Base-by-base conservation (phyloP, 257 asterid genomes). In the Rauvolfia tetraphylla region DNA sequence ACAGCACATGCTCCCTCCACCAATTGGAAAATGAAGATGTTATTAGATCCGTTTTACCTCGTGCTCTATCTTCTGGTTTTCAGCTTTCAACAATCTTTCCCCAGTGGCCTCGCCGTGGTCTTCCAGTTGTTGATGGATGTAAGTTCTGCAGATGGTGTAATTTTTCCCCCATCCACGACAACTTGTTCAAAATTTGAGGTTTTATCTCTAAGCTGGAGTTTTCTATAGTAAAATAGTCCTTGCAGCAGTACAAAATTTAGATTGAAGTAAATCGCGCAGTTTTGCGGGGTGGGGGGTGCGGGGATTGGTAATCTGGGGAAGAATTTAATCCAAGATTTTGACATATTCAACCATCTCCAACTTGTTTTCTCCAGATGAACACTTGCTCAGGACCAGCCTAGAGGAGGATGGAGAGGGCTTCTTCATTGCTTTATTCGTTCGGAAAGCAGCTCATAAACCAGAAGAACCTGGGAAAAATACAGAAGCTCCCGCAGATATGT, bases 1-100 rank as follows among this genome's bases (percentile, higher is more conserved):
- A 95, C 89, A 95, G 98, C 87, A 95, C 97, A 11, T 95, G 99
- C 79, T 95, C 99, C 31, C 65, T 93, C 48, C 89, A 91, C 86
- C 97, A 89, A 82, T 84, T 81, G 18, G 98, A 95, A 82, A 91
- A 95, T 75, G 99, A 91, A 89, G 98, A 93, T 56, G 96, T 95
- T 6, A 81, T 95, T 76, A 79, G 68, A 57, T 93, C 91, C 18
- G 90, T 93, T 78, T 72, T 89, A 78, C 89, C 88, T 71, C 80
- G 90, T 51, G 99, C 99, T 73, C 78, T 89, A 44, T 84, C 98
- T 66, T 84, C 31, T 74, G 97, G 92, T 75, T 95, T 95, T 82
- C 84, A 87, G 58, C 89, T 95, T 34, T 89, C 80, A 42, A 83
- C 95, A 4, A 44, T 85, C 46, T 76, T 89, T 73, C 93, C 98